Base-by-base conservation (phyloP, 2,329 filamentous ascomycete genomes). In the Epichloe bromicola region DNA sequence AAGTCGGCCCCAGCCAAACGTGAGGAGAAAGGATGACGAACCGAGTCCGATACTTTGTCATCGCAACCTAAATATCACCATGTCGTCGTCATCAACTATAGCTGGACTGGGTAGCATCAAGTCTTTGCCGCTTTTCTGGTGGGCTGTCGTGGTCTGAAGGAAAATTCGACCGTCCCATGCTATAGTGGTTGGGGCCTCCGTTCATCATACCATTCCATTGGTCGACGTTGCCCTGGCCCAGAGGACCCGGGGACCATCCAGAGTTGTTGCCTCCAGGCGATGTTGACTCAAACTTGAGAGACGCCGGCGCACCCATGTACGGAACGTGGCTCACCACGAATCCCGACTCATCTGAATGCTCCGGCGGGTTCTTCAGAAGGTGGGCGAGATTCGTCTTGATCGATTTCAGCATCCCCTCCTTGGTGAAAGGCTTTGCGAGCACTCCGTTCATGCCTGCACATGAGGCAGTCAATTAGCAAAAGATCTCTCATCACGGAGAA, bases 341-440 rank as follows among this genome's bases (percentile, higher is more conserved):
- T 17, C 63, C 64, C 4, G 62, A 59, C 57, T 20, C 65, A 5
- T 67, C 66, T 43, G 70, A 66, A 19, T 77, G 73, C 1, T 63
- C 61, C 3, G 73, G 70, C 4, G 76, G 75, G 52, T 80, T 78
- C 62, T 88, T 88, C 63, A 94, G 83, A 54, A 95, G 75, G 63
- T 89, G 85, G n/a, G 80, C 77, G 47, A 97, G 74, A 63, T 96
- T 88, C 63, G 91, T 94, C 67, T 93, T 87, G 33, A 98, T 75
- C 70, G 95, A 85, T 57, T 85, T 82, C 51, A 88, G 76, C 72
- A 93, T 87, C 39, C 86, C 87, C 58, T 89, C 86, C 60, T 86
- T 85, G 4, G 93, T 98, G 65, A 98, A 98, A 0, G 93, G 93
- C 64, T 98, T 98, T 0, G 93, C 91, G 54, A 98, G 72, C 17